Conservation (phyloP, 2,329 filamentous ascomycete species). For the Sporothrix phasma region DNA sequence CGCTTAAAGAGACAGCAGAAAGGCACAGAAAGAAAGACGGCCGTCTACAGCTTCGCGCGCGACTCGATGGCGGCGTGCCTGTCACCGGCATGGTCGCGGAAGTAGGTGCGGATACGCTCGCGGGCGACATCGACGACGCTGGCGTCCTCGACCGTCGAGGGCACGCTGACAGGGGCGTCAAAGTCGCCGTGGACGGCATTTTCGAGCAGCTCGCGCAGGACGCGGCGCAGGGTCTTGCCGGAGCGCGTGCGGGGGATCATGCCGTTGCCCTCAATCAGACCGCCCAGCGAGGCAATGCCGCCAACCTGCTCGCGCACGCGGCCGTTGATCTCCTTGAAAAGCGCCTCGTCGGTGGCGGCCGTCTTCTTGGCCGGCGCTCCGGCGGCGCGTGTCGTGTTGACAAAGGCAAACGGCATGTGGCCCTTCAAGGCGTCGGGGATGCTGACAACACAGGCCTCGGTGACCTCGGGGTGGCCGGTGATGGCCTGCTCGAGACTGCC, state of each 20-base stretch:
- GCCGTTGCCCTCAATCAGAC: constrained; percentile 71
- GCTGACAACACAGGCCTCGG: constrained; percentile 77
- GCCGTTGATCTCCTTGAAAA: constrained; percentile 55
- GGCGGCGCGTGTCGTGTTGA: constrained; percentile 42
- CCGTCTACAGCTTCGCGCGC: constrained; percentile 40
- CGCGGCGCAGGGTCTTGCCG: constrained; percentile 81
- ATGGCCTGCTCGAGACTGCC: constrained; percentile 87
- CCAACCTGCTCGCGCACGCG: constrained; percentile 74
- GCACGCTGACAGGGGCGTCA: constrained; percentile 61
- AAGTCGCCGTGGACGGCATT: constrained; percentile 67
- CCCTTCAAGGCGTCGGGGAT: constrained; percentile 82
- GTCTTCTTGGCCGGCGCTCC: background rate
- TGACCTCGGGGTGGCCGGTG: constrained; percentile 65
- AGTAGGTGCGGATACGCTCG: constrained; percentile 65
- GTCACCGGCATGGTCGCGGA: constrained; percentile 38
- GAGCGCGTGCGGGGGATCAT: constrained; percentile 89
- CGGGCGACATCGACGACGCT: constrained; percentile 66
- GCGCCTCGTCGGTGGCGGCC: constrained; percentile 19
- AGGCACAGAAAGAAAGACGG: background rate
- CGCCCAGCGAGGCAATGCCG: constrained; percentile 74
- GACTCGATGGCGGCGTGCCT: constrained; percentile 35
- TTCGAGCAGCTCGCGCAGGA: constrained; percentile 74
- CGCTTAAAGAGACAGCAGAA: background rate
- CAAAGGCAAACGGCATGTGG: constrained; percentile 83
- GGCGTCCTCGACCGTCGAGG: constrained; percentile 76